phyloP scores from a whole-genome alignment of 306 rosid genomes.

The Sphenostylis stenocarpa region DNA sequence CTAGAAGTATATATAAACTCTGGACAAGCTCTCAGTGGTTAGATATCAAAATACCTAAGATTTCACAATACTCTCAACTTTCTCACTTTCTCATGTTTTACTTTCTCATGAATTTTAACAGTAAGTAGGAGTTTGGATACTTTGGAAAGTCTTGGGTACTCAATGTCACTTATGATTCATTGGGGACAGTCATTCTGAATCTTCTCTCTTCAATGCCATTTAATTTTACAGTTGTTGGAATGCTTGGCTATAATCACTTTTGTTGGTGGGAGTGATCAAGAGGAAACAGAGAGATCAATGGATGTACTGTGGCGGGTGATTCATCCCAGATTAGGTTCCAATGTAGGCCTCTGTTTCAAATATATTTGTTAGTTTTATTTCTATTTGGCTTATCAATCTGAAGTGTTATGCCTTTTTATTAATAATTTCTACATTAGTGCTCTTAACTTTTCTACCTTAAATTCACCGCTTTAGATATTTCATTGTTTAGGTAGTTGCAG shows the following conservation, averaged over 20 bases:
- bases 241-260: slow-evolving; percentile 87
- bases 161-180: neutral
- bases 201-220: slow-evolving; percentile 23
- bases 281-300: slow-evolving; percentile 80
- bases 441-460: neutral
- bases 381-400: neutral
- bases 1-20: neutral
- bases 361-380: slow-evolving; percentile 18
- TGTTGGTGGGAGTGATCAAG: slow-evolving; percentile 78
- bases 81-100: neutral
- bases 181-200: neutral
- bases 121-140: slow-evolving; percentile 8
- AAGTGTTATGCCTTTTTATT: neutral
- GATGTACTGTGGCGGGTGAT: slow-evolving; percentile 92
- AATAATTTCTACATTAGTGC: neutral
- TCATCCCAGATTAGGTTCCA: slow-evolving; percentile 77
- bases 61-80: neutral
- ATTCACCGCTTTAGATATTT: neutral
- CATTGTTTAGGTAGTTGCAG: slow-evolving; percentile 65
- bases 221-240: slow-evolving; percentile 67
- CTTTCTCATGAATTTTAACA: neutral
- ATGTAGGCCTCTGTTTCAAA: slow-evolving; percentile 46
- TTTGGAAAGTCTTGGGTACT: neutral
- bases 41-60: neutral
- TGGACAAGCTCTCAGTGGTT: neutral